Base-by-base conservation (phyloP, 2,329 filamentous ascomycete genomes). In the Stagonosporopsis cucurbitacearum region DNA sequence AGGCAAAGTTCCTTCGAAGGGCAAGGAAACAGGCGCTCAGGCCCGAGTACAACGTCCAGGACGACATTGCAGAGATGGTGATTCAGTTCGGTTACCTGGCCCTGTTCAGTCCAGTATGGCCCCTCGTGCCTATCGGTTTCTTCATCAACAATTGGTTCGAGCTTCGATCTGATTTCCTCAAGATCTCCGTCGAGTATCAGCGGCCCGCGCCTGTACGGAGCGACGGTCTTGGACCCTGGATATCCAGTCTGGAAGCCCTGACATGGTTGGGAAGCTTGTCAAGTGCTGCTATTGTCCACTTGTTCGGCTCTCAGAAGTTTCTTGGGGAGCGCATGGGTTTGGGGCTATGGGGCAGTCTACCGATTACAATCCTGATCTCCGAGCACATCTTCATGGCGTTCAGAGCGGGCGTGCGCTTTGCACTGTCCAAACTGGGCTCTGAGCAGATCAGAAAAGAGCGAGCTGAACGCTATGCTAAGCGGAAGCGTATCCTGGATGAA, bases 141-240 rank as follows among this genome's bases (percentile, higher is more conserved):
- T 67, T 74, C 37, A 66, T 74, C 55, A 74, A 74, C 53, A 74
- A 74, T 39, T 74, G 71, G 72, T 59, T 74, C 43, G 72, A 74
- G 39, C 59, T 74, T 13, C 68, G 72, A 2, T 70, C 70, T 22
- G 72, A 74, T 35, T 70, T 72, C 23, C 57, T 72, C 32, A 74
- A 74, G 36, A 73, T 74, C 17, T 69, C 67, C 28, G 56, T 71
- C 23, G 72, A 74, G 28, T 60, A 71, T 40, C 68, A 72, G 42
- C 59, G 72, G 4, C 71, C 71, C 2, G 53, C 64, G 3, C 62
- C 71, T 1, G 50, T 57, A 8, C 69, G 71, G 13, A 67, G 63
- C 41, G 71, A 74, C 36, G 68, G 69, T 5, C 69, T 74, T 8
- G 71, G 71, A 11, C 69, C 71, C 0, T 74, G 72, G 72, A 67